Base-by-base conservation (phyloP, 805 yeast genomes). In the Yamadazyma kitorensis region DNA sequence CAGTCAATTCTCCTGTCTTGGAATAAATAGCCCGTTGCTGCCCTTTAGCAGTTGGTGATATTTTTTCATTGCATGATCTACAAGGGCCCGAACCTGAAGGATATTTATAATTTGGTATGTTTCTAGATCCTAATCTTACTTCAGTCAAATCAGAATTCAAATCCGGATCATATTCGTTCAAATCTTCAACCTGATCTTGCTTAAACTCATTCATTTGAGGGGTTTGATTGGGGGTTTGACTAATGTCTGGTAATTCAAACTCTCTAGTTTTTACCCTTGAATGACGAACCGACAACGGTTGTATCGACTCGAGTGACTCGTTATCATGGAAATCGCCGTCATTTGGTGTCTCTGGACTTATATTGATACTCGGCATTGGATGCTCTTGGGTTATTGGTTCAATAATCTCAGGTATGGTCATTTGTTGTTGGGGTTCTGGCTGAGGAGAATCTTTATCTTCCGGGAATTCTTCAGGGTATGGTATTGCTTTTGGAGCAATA, bases 51-150 rank as follows among this genome's bases (percentile, higher is more conserved):
- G 41, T 24, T 1, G 78, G 69, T 1, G 45, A 43, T 19, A 89
- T 79, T n/a, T 59, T 65, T 28, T 56, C 40, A 4, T 59, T 56
- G 62, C 98, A 91, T 21, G 73, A 68, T 38, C 97, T 77, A 55
- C 98, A 91, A 11, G 88, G 88, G 0, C 93, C 93, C 40, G 74
- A 62, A 0, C 91, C 93, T 0, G 88, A 74, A 4, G 73, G 68
- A 36, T 57, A 59, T 17, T 36, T 43, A 33, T 42, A 15, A 31
- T 29, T 17, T 23, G 29, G 16, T 19, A 17, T n/a, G 7, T 22
- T 10, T 32, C 28, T 18, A 35, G 31, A n/a, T n/a, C n/a, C n/a
- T n/a, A n/a, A n/a, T n/a, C n/a, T n/a, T n/a, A n/a, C n/a, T n/a
- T n/a, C n/a, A n/a, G n/a, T n/a, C n/a, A n/a, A n/a, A n/a, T n/a